A percentile compares a stretch with the other conserved stretches of the same genome.
phyloP scores from a whole-genome alignment of 2,329 filamentous ascomycete genomes.

The Fusarium succisae region DNA sequence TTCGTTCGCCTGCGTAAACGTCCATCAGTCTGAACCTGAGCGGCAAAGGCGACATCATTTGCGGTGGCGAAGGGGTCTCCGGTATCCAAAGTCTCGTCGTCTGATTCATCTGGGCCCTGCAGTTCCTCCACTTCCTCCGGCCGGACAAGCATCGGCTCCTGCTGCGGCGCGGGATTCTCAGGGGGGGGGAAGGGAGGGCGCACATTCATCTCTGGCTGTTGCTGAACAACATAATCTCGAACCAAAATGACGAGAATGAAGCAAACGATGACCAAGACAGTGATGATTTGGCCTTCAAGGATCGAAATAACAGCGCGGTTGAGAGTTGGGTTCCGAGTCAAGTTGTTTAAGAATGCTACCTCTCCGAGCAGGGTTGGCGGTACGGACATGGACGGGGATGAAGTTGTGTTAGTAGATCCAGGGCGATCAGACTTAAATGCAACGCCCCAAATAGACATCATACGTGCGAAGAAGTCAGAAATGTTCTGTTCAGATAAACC shows the following conservation, averaged over 20 bases:
- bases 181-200: conserved; percentile 69
- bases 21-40: conserved; percentile 18
- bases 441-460: conserved; percentile 44
- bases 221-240: conserved; percentile 96
- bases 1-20: conserved; percentile 24
- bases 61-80: conserved; percentile 25
- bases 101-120: conserved; percentile 41
- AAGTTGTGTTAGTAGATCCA: conserved; percentile 25
- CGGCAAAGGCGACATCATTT: conserved; percentile 19
- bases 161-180: conserved; percentile 43
- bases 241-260: conserved; percentile 98
- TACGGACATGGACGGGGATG: conserved; percentile 14
- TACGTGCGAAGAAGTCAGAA: conserved; percentile 46
- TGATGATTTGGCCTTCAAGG: conserved; percentile 93
- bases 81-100: conserved; percentile 47
- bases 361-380: conserved; percentile 61
- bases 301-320: conserved; percentile 85
- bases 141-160: conserved; percentile 39
- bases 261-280: conserved; percentile 86
- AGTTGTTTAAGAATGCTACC: conserved; percentile 63
- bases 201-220: conserved; percentile 92
- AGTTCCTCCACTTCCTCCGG: conserved; percentile 36
- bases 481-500: conserved; percentile 45
- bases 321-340: conserved; percentile 74
- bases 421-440: conserved; percentile 32